Evolutionary conservation across 345 rosid species (phyloP).

Genomic region (Melaleuca alternifolia): DNA sequence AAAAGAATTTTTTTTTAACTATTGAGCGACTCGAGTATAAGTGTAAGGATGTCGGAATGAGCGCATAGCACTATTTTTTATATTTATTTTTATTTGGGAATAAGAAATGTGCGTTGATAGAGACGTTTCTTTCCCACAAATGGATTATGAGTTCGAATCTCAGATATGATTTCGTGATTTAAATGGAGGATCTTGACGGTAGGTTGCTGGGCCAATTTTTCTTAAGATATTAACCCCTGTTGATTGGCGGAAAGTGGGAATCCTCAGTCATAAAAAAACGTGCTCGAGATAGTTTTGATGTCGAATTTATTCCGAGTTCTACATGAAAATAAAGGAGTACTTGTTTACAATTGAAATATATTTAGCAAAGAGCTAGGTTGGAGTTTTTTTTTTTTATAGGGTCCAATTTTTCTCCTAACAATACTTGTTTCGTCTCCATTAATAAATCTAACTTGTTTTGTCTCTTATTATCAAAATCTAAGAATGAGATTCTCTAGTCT

Average conservation of each 20-base stretch:
- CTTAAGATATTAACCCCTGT: no score
- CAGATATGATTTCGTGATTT: no score
- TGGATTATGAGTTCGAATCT: no score
- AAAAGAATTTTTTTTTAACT: not conserved
- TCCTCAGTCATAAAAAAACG: no score
- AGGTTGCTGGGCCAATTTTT: no score
- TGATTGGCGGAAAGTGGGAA: no score
- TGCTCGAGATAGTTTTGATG: not conserved
- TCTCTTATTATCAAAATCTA: not conserved
- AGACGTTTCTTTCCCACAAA: no score
- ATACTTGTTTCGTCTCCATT: not conserved
- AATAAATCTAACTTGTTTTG: not conserved
- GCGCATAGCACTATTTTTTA: not conserved
- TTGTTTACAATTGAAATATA: not conserved
- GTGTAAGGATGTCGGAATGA: not conserved
- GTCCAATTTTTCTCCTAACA: not conserved
- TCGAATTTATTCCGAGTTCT: not conserved
- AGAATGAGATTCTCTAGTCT: not conserved
- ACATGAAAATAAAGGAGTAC: not conserved
- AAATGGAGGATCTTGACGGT: no score
- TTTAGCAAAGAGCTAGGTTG: not conserved
- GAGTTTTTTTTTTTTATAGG: not conserved
- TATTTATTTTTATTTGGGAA: not conserved
- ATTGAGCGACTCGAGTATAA: not conserved
- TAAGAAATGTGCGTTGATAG: no score